Evolutionary conservation across 805 yeast genomes (phyloP), one percentile per base, ranked within the genome.

Genomic region (Kluyveromyces aestuarii): DNA sequence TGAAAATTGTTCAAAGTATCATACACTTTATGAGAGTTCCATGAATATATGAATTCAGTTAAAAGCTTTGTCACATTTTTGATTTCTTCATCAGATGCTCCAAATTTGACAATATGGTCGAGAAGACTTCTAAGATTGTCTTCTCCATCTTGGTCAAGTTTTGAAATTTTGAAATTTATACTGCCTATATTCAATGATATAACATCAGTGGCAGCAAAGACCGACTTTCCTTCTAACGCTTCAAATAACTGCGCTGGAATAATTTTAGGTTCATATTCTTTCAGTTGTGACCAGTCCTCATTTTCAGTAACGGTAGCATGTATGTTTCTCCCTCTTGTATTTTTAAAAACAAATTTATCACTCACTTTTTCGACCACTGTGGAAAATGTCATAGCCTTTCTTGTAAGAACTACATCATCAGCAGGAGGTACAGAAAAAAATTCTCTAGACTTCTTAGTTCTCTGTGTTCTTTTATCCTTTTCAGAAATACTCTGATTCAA

Each of bases 321-420:
- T 13, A 13, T 30, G 35, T 30, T 30, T 30, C 35, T 30, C 7
- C 35, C 35, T 30, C 7, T 30, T 10, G 14, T 30, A 17, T 30
- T 9, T 44, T 39, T 25, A 17, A 55, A 14, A 1, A 54, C 56
- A 47, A 56, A 60, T 13, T 46, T 49, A 27, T 53, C 48, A 11
- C 64, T 56, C 6, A 52, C 41, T 5, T 60, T 58, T 44, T 64
- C 68, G 4, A 64, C 50, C 13, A 61, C 59, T 6, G 66, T 62
- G 1, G 55, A 50, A 43, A 59, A 62, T 2, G 55, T 50, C n/a
- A 50, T 48, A n/a, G 49, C 53, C 47, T 53, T 51, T 38, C 60
- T 50, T 10, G 33, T 47, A 2, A 46, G 36, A 16, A 48, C 56
- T 18, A 50, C 21, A n/a, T 25, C 27, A 16, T 40, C 41, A 19